Conservation (phyloP, 2,329 filamentous ascomycete genomes). For the Alternaria triticina region DNA sequence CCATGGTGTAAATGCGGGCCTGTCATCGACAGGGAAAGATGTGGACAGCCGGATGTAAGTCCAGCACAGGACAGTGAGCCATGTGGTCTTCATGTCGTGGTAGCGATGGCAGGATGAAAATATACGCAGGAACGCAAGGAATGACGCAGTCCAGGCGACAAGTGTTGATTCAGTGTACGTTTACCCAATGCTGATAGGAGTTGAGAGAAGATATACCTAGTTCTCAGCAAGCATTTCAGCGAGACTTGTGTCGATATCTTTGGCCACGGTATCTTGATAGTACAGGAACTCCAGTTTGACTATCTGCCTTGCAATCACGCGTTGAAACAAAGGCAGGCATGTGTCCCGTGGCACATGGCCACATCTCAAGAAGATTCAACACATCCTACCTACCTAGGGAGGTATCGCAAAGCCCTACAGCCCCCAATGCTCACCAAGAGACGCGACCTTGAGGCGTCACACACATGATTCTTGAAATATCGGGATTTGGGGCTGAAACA, state of each 20-base stretch:
- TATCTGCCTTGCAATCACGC: background rate
- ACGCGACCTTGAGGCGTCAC: background rate
- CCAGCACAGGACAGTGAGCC: background rate
- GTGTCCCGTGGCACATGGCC: conserved; percentile 1
- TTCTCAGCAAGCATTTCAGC: background rate
- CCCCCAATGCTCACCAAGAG: background rate
- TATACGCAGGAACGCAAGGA: background rate
- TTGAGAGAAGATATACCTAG: background rate
- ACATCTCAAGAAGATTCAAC: conserved; percentile 2
- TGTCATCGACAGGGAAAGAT: conserved; percentile 10
- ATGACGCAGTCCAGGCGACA: background rate
- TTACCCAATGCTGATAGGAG: background rate
- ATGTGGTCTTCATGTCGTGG: conserved; percentile 1
- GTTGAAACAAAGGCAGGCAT: conserved; percentile 7
- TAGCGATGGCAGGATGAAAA: background rate
- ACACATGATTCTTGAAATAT: background rate
- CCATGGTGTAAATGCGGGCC: conserved; percentile 11
- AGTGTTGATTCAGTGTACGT: background rate
- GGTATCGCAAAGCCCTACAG: background rate
- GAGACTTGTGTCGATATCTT: background rate
- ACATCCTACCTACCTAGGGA: background rate
- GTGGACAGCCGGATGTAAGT: conserved; percentile 1
- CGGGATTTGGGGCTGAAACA: background rate
- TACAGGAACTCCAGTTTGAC: background rate
- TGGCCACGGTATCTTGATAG: background rate